These are phyloP conservation scores for Globisporangium megalacanthum DNA, from an alignment of 352 stramenopile species.

Conservation along the genomic window DNA sequence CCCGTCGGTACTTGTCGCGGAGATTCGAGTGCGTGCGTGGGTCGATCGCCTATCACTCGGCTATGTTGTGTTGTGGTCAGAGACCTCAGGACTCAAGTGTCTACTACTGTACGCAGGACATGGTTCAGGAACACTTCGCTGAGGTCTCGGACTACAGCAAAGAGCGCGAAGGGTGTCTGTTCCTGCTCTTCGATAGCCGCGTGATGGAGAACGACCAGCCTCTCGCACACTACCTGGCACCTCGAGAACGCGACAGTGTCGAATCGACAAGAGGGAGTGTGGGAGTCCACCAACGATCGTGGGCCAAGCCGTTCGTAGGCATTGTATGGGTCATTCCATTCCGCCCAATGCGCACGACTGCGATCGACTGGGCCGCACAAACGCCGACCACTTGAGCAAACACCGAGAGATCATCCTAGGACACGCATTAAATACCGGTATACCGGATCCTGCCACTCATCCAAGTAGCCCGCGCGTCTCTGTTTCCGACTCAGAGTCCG, in stretches of 20 bases:
- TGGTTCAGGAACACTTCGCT: constrained; percentile 42
- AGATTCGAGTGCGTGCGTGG: constrained; percentile 33
- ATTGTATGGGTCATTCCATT: constrained; percentile 65
- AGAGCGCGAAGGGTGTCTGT: constrained; percentile 30
- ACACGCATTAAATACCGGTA: constrained; percentile 10
- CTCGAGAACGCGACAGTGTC: background rate
- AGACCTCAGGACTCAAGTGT: background rate
- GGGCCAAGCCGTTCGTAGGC: constrained; percentile 51
- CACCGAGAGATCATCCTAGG: no score
- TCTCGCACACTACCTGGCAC: constrained; percentile 34
- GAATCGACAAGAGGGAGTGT: background rate
- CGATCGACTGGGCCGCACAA: constrained; percentile 16
- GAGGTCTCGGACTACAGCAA: constrained; percentile 32
- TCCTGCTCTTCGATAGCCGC: constrained; percentile 36
- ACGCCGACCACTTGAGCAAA: background rate
- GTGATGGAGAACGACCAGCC: constrained; percentile 33
- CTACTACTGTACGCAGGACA: constrained; percentile 13
- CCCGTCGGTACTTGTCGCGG: constrained; percentile 29
- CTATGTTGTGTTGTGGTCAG: no score
- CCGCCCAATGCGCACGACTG: constrained; percentile 19
- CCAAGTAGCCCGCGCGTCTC: constrained; percentile 50
- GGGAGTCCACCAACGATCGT: constrained; percentile 15
- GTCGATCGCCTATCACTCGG: background rate
- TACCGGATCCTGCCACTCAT: constrained; percentile 13
- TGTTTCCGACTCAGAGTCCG: constrained; percentile 21